Evolutionary conservation across 2,329 filamentous ascomycete genomes (phyloP), one percentile per base, ranked within the genome.

Genomic region (Ophioceras dolichostomum): DNA sequence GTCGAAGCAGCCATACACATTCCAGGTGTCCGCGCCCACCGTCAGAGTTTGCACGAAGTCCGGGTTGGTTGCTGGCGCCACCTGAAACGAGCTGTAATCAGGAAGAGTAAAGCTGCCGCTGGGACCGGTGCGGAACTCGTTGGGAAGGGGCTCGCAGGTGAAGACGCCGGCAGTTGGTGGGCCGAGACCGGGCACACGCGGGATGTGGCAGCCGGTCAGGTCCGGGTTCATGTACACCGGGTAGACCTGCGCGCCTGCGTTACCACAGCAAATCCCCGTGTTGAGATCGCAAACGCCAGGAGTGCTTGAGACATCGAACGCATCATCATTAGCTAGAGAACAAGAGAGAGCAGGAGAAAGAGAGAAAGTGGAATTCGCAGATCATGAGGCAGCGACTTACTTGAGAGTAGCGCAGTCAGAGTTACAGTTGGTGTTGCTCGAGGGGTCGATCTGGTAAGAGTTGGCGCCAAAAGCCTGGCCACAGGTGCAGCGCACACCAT

Each of bases 141-240:
- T n/a, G n/a, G n/a, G n/a, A n/a, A n/a, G n/a, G n/a, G n/a, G n/a
- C n/a, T n/a, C n/a, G n/a, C n/a, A n/a, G n/a, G n/a, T n/a, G n/a
- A n/a, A n/a, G n/a, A n/a, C n/a, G n/a, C n/a, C n/a, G n/a, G n/a
- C n/a, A n/a, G n/a, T n/a, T n/a, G n/a, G n/a, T n/a, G n/a, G 14
- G 7, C 40, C 42, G 4, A 36, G 41, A 13, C 54, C 54, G 2
- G 54, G 54, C 14, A 54, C 53, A 5, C 27, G 21, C 0, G 54
- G 54, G 5, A 43, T 39, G 45, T 65, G 68, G 53, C 70, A 72
- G 7, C 56, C 53, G 38, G 68, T 63, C 26, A 70, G 49, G 2
- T 65, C 61, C 2, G 67, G 63, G 43, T 70, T 71, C 19, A 67
- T 66, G 17, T 65, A 60, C 22, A 71, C 59, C 39, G 69, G 64